phyloP scores from a whole-genome alignment of 495 filamentous ascomycete genomes.

The Neurospora sublineolata region DNA sequence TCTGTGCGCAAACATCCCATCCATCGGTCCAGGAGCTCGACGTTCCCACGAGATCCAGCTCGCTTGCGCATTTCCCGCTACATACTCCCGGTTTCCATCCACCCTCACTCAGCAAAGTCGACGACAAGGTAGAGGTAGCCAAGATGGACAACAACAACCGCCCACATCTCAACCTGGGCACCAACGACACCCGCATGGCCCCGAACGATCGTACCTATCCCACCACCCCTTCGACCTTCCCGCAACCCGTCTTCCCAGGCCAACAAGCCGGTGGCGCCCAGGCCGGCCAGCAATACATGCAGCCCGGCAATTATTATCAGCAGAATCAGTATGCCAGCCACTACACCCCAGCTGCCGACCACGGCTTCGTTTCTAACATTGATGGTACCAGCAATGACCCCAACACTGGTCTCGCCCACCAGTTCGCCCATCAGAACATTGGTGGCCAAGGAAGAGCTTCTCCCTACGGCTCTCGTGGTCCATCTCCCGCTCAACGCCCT shows the following conservation, averaged over 20 bases:
- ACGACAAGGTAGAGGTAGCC: constrained; percentile 1
- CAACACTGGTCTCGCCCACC: constrained; percentile 80
- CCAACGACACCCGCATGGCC: constrained; percentile 53
- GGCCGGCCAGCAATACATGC: constrained; percentile 37
- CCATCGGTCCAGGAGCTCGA: neutral
- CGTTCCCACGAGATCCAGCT: neutral
- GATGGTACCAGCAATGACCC: constrained; percentile 49
- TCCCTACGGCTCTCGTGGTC: constrained; percentile 53
- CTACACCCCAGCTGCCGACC: constrained; percentile 17
- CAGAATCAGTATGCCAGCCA: constrained; percentile 27
- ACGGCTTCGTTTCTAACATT: constrained; percentile 40
- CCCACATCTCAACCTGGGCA: constrained; percentile 61
- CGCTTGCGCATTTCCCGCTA: neutral
- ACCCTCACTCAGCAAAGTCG: neutral
- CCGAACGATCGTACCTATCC: constrained; percentile 76
- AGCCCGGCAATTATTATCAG: constrained; percentile 20
- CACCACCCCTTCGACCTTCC: constrained; percentile 92
- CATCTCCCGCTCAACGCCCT: constrained; percentile 62
- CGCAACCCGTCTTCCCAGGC: constrained; percentile 63
- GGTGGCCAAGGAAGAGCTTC: constrained; percentile 53
- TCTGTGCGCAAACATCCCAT: neutral
- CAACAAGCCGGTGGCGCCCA: constrained; percentile 15
- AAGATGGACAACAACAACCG: constrained; percentile 48
- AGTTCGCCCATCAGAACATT: constrained; percentile 95
- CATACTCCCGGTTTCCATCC: neutral